Conservation (phyloP, 805 yeast genomes). For the Tetrapisispora pingtungensis region DNA sequence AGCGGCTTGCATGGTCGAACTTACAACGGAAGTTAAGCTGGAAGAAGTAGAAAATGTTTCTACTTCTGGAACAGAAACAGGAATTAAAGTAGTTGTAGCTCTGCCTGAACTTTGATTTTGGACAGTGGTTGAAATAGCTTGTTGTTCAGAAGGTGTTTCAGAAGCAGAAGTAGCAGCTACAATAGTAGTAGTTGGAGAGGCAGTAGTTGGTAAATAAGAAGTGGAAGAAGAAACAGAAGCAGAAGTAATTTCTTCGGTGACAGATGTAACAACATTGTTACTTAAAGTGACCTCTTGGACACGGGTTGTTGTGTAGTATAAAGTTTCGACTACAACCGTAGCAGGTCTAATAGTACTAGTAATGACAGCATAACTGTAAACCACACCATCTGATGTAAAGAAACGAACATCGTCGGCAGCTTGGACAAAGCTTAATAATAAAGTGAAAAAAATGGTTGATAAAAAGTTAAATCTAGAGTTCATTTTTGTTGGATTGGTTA, state of each 20-base stretch:
- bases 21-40: conserved; percentile 2
- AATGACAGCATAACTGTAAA: conserved; percentile 28
- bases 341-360: conserved; percentile 29
- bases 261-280: conserved; percentile 20
- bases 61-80: neutral
- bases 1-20: conserved; percentile 1
- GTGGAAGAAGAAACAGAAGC: conserved; percentile 14
- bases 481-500: neutral
- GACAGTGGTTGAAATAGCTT: neutral
- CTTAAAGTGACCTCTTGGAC: conserved; percentile 23
- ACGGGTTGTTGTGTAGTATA: conserved; percentile 27
- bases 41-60: conserved; percentile 1
- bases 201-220: neutral
- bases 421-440: conserved; percentile 6
- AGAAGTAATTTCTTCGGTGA: conserved; percentile 20
- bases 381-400: conserved; percentile 29
- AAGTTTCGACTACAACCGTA: conserved; percentile 24
- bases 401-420: conserved; percentile 17
- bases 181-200: conserved; percentile 4
- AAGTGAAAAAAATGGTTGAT: neutral
- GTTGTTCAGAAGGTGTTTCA: neutral
- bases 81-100: neutral
- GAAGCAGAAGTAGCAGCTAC: neutral
- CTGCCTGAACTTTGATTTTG: neutral
- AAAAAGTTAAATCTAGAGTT: neutral